Conservation (phyloP, 2,329 filamentous ascomycete genomes). For the Monilinia polystroma region DNA sequence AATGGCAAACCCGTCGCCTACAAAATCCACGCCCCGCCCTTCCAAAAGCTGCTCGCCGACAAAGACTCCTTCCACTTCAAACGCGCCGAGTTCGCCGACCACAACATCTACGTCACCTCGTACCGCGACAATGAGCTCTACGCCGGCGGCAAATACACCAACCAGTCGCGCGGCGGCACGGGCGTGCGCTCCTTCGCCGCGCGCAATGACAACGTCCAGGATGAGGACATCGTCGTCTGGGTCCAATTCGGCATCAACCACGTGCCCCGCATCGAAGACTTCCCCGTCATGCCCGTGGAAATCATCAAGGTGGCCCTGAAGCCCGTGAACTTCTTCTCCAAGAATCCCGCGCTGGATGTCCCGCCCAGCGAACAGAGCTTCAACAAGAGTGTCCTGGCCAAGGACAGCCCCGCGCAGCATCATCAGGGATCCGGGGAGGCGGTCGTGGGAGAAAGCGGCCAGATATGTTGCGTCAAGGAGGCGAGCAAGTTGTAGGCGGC, state of each 20-base stretch:
- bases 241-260: slow-evolving; percentile 62
- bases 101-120: slow-evolving; percentile 56
- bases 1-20: slow-evolving; percentile 56
- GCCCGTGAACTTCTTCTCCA: slow-evolving; percentile 53
- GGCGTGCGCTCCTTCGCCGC: slow-evolving; percentile 55
- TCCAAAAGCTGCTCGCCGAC: slow-evolving; percentile 57
- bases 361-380: slow-evolving; percentile 47
- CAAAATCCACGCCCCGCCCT: slow-evolving; percentile 55
- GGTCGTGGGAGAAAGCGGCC: slow-evolving; percentile 14
- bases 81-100: slow-evolving; percentile 54
- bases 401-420: slow-evolving; percentile 9
- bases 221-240: slow-evolving; percentile 58
- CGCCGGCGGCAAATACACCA: slow-evolving; percentile 55
- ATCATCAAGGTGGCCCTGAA: slow-evolving; percentile 50
- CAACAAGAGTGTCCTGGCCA: slow-evolving; percentile 41
- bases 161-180: slow-evolving; percentile 53
- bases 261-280: slow-evolving; percentile 63
- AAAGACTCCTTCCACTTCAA: slow-evolving; percentile 48
- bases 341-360: slow-evolving; percentile 53
- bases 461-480: slow-evolving; percentile 22
- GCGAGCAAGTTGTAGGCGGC: slow-evolving; percentile 17
- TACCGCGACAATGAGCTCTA: slow-evolving; percentile 54
- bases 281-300: slow-evolving; percentile 67
- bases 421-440: slow-evolving; percentile 11
- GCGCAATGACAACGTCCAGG: slow-evolving; percentile 49